A percentile compares a stretch with the other conserved stretches of the same genome.
Evolutionary conservation across 345 rosid genomes (phyloP).

Genomic region (Syzygium grande): DNA sequence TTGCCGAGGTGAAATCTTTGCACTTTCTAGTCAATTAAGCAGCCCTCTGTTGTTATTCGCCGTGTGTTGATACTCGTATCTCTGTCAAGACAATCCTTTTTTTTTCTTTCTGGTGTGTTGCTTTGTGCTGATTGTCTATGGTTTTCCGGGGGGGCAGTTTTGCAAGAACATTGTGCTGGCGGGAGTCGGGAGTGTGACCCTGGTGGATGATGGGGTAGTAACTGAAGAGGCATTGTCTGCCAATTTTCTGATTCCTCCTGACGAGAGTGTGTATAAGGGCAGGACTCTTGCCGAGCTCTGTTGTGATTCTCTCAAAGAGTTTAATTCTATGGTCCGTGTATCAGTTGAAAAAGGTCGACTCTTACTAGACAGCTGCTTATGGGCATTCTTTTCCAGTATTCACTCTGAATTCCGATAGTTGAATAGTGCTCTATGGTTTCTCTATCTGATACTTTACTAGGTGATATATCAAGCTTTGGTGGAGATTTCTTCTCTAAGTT

Average conservation of each 20-base stretch:
- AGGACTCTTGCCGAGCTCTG: slow-evolving; percentile 84
- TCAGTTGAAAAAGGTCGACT: slow-evolving; percentile 60
- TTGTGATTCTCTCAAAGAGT: slow-evolving; percentile 70
- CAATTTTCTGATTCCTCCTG: slow-evolving; percentile 68
- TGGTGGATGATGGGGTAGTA: slow-evolving; percentile 67
- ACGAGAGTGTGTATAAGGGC: slow-evolving; percentile 38
- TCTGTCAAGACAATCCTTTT: neutral
- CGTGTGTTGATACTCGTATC: neutral
- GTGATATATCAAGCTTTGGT: slow-evolving; percentile 54
- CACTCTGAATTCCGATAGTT: neutral
- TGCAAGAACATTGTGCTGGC: slow-evolving; percentile 96
- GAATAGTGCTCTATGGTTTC: neutral
- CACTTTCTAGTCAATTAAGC: neutral
- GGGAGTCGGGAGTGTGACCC: slow-evolving; percentile 84
- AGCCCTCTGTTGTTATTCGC: neutral
- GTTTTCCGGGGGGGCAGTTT: slow-evolving; percentile 36
- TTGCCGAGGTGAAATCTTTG: slow-evolving; percentile 57
- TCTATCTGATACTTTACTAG: slow-evolving; percentile 19
- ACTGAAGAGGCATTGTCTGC: slow-evolving; percentile 56
- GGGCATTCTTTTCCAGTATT: neutral
- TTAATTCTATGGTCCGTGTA: slow-evolving; percentile 92
- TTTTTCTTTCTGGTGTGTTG: neutral
- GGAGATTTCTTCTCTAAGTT: slow-evolving; percentile 61
- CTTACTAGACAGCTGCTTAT: neutral
- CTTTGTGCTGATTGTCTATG: neutral